These are phyloP conservation scores for Quillaja saponaria DNA, from an alignment of 306 rosid genomes.

Conservation along the genomic window DNA sequence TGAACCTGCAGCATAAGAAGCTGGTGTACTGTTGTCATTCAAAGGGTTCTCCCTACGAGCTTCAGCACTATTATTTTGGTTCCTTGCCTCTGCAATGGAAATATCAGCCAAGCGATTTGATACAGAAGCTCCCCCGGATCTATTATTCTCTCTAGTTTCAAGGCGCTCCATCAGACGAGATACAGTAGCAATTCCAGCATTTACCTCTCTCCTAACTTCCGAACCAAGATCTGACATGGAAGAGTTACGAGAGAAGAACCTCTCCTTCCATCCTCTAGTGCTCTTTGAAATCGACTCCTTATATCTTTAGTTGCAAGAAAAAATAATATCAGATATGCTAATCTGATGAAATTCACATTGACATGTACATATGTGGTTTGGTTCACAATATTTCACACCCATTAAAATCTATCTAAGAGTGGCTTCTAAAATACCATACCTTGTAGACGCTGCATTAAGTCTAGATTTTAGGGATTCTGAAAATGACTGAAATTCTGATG, in stretches of 20 bases:
- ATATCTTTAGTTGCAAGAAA: slow-evolving; percentile 53
- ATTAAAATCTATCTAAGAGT: slow-evolving; percentile 9
- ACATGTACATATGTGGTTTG: slow-evolving; percentile 1
- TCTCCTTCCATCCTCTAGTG: slow-evolving; percentile 83
- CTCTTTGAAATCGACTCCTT: slow-evolving; percentile 85
- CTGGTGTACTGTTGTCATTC: slow-evolving; percentile 31
- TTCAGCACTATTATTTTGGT: slow-evolving; percentile 39
- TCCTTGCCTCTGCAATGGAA: slow-evolving; percentile 39
- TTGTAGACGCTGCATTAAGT: slow-evolving; percentile 61
- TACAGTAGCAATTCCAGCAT: slow-evolving; percentile 59
- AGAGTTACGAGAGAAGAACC: slow-evolving; percentile 63
- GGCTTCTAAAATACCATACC: slow-evolving; percentile 41
- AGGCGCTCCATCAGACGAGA: slow-evolving; percentile 60
- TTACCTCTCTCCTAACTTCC: slow-evolving; percentile 61
- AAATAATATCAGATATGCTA: slow-evolving; percentile 22
- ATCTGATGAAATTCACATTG: neutral
- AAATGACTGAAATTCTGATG: slow-evolving; percentile 79
- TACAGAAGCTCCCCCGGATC: slow-evolving; percentile 33
- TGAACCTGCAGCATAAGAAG: slow-evolving; percentile 54
- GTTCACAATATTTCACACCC: neutral
- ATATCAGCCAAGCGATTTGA: slow-evolving; percentile 34
- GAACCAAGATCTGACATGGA: slow-evolving; percentile 64
- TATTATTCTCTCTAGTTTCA: slow-evolving; percentile 48
- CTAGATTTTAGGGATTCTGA: slow-evolving; percentile 79
- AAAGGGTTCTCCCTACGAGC: slow-evolving; percentile 40